Conservation (phyloP, 2,329 filamentous ascomycete genomes). For the Cercospora sojina region DNA sequence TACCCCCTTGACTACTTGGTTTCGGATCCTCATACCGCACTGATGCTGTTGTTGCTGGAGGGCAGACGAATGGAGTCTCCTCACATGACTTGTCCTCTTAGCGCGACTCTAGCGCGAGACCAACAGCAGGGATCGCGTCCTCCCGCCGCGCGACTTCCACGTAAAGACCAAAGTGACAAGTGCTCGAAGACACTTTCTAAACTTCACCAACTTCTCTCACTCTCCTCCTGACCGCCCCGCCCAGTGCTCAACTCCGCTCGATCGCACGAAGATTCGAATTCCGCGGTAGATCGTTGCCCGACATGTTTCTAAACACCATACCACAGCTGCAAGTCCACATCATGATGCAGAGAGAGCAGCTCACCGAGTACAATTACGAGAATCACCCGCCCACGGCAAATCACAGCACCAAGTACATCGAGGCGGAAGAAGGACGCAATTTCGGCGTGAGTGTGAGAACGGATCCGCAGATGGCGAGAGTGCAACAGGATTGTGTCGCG, state of each 20-base stretch:
- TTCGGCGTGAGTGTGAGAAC: conserved; percentile 16
- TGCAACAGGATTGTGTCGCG: conserved; percentile 9
- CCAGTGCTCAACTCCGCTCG: neutral
- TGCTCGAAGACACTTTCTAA: neutral
- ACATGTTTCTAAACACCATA: neutral
- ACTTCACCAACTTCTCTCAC: neutral
- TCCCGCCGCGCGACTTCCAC: neutral
- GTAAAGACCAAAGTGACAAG: neutral
- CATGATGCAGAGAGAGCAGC: conserved; percentile 2
- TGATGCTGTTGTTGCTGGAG: neutral
- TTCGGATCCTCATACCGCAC: neutral
- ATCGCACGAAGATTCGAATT: neutral
- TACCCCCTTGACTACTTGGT: no score
- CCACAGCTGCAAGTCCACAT: conserved; percentile 16
- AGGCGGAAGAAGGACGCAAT: conserved; percentile 18
- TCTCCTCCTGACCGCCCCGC: neutral
- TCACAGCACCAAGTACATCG: conserved; percentile 20
- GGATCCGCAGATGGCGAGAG: neutral
- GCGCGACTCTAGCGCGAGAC: neutral
- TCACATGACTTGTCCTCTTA: neutral
- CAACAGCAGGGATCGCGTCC: neutral
- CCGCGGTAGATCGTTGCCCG: neutral
- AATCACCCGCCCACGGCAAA: neutral
- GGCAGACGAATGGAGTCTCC: neutral
- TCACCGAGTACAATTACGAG: conserved; percentile 25